Evolutionary conservation across 2,329 filamentous ascomycete genomes (phyloP).

Genomic region (Fusarium temperatum): DNA sequence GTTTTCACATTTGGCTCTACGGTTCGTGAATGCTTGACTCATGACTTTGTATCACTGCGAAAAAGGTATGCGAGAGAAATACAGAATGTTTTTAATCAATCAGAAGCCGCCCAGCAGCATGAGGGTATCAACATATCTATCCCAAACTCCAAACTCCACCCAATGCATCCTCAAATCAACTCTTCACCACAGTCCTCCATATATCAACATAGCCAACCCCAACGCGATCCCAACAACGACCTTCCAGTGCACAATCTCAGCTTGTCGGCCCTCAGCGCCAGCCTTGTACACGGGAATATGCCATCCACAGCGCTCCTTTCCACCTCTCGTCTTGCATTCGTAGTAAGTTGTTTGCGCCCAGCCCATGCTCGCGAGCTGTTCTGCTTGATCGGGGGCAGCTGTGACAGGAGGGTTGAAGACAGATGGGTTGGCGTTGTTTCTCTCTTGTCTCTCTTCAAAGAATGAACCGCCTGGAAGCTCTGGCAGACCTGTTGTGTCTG

Average conservation of each 20-base stretch:
- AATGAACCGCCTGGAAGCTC: not conserved
- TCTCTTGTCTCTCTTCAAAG: conserved; percentile 16
- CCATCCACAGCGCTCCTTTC: conserved; percentile 49
- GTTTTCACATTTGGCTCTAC: not conserved
- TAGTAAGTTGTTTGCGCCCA: conserved; percentile 49
- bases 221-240: conserved; percentile 18
- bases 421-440: conserved; percentile 31
- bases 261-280: conserved; percentile 32
- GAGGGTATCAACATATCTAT: conserved; percentile 32
- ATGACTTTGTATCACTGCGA: not conserved
- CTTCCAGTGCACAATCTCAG: conserved; percentile 33
- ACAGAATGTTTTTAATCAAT: not conserved
- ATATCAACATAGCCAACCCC: conserved; percentile 14
- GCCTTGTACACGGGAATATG: conserved; percentile 47
- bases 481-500: conserved; percentile 7
- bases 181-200: conserved; percentile 9
- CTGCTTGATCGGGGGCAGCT: conserved; percentile 45
- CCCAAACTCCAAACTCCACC: conserved; percentile 28
- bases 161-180: conserved; percentile 2
- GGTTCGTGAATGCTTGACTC: conserved; percentile 20
- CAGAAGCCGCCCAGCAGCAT: conserved; percentile 26
- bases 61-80: not conserved
- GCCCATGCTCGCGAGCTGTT: conserved; percentile 43
- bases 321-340: conserved; percentile 45
- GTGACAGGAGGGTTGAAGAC: conserved; percentile 46